A percentile compares a stretch with the other conserved stretches of the same genome.
Conservation (phyloP, 1,284 basidiomycete genomes). For the Austroboletus novae-zelandiae region DNA sequence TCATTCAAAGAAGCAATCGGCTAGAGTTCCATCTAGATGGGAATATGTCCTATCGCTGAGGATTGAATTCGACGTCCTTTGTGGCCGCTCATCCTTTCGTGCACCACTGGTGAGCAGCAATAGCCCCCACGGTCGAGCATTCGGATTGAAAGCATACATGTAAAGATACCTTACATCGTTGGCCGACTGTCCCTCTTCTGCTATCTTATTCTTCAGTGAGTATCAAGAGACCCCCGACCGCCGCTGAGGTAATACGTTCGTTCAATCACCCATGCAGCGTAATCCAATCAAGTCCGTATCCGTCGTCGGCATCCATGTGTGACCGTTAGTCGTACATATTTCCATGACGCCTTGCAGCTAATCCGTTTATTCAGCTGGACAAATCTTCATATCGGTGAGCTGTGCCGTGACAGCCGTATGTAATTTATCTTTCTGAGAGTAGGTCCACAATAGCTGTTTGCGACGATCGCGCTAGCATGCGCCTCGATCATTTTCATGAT, state of each 20-base stretch:
- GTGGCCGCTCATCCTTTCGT: constrained; percentile 15
- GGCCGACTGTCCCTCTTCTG: constrained; percentile 13
- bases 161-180: constrained; percentile 18
- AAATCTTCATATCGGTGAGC: constrained; percentile 5
- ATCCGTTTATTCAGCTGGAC: constrained; percentile 3
- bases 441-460: constrained; percentile 1
- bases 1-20: neutral
- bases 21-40: neutral
- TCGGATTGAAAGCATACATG: neutral
- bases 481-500: constrained; percentile 22
- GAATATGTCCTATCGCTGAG: constrained; percentile 18
- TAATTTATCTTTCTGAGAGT: neutral
- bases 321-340: constrained; percentile 11
- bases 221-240: neutral
- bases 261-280: constrained; percentile 6
- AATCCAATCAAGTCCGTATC: neutral
- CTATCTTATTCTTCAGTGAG: constrained; percentile 17
- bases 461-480: constrained; percentile 14
- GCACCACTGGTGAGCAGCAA: constrained; percentile 17
- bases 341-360: neutral
- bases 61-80: constrained; percentile 17
- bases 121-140: neutral
- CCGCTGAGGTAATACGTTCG: neutral
- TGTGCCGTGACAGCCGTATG: neutral
- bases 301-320: constrained; percentile 1